phyloP scores from a whole-genome alignment of 441 rosid genomes.

The Breynia disticha region DNA sequence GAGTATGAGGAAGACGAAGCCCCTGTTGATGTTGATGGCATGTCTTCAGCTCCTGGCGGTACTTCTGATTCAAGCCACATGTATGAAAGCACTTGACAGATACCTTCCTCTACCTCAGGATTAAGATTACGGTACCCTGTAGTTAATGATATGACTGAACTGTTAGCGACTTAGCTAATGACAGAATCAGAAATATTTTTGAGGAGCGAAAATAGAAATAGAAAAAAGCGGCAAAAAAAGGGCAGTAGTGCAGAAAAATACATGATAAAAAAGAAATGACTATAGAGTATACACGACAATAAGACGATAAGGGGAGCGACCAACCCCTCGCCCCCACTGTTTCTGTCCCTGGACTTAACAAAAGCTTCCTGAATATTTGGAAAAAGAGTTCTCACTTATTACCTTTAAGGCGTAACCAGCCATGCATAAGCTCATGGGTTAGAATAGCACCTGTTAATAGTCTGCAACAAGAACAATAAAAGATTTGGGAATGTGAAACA shows the following conservation, averaged over 20 bases:
- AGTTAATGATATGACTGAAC: too few species aligned
- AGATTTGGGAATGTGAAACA: not conserved
- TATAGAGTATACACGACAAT: too few species aligned
- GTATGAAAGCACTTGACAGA: conserved; percentile 78
- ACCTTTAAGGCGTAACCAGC: conserved; percentile 93
- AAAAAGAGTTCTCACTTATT: conserved; percentile 12
- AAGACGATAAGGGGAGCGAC: too few species aligned
- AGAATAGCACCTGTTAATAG: conserved; percentile 91
- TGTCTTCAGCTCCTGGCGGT: conserved; percentile 34
- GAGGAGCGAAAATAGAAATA: too few species aligned
- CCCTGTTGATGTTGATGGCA: conserved; percentile 43
- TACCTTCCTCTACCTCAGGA: conserved; percentile 92
- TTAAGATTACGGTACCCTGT: conserved; percentile 69
- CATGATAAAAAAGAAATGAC: too few species aligned
- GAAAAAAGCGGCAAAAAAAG: too few species aligned
- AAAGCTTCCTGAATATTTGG: not conserved
- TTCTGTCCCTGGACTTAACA: too few species aligned
- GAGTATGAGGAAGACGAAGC: conserved; percentile 31
- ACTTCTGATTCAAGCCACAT: conserved; percentile 98
- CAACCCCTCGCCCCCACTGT: too few species aligned
- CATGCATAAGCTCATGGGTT: conserved; percentile 87
- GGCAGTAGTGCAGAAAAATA: too few species aligned
- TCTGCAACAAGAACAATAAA: conserved; percentile 27
- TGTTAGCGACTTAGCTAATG: too few species aligned
- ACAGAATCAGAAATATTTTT: too few species aligned